These are phyloP conservation scores for Pseudopithomyces maydicus DNA, from an alignment of 2,329 filamentous ascomycete species.

Conservation along the genomic window DNA sequence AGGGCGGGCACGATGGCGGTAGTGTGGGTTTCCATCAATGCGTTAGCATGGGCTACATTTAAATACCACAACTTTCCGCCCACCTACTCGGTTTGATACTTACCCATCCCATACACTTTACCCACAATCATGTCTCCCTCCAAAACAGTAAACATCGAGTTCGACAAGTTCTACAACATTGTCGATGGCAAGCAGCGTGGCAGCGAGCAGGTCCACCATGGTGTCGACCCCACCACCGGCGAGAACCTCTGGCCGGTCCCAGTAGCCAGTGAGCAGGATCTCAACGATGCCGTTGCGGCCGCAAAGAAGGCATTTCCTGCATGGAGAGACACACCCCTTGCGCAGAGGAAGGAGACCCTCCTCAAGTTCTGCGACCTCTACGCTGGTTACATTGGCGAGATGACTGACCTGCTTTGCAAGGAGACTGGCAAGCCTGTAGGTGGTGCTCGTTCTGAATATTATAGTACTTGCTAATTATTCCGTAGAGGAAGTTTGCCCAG, in stretches of 20 bases:
- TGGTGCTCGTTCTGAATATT: background rate
- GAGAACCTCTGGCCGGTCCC: conserved; percentile 58
- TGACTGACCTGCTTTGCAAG: conserved; percentile 38
- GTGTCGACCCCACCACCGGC: conserved; percentile 58
- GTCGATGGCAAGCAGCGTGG: conserved; percentile 56
- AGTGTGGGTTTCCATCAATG: background rate
- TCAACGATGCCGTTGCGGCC: conserved; percentile 57
- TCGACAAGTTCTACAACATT: conserved; percentile 57
- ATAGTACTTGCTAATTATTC: conserved; percentile 11
- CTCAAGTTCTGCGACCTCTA: conserved; percentile 31
- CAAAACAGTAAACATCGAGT: conserved; percentile 47
- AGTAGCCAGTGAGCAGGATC: conserved; percentile 53
- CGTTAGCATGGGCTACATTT: background rate
- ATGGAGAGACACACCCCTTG: conserved; percentile 49
- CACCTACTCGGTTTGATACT: background rate
- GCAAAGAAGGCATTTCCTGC: conserved; percentile 54
- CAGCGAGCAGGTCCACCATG: conserved; percentile 50
- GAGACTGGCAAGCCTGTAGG: conserved; percentile 45
- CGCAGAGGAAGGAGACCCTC: conserved; percentile 40
- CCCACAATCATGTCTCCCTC: conserved; percentile 50
- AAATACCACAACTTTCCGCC: background rate
- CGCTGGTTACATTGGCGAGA: conserved; percentile 34
- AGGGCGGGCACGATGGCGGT: background rate
- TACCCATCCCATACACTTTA: background rate
- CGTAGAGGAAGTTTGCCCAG: conserved; percentile 47